These are phyloP conservation scores for Voacanga thouarsii DNA, from an alignment of 257 asterid species.

Conservation along the genomic window DNA sequence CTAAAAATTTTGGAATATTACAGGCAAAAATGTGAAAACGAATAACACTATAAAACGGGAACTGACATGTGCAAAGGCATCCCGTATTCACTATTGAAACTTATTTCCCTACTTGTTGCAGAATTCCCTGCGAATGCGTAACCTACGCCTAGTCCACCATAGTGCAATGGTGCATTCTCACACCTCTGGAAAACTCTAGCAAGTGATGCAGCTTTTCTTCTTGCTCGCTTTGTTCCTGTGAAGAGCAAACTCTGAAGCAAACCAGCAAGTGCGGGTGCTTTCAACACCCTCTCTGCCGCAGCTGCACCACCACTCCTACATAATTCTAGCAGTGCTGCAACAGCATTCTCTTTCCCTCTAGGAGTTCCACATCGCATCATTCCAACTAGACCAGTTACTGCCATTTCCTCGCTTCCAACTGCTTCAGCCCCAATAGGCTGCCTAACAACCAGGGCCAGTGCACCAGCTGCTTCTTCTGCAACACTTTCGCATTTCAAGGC, in stretches of 20 bases:
- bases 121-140: slow-evolving; percentile 57
- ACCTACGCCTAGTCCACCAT: slow-evolving; percentile 56
- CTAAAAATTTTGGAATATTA: slow-evolving; percentile 32
- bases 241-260: slow-evolving; percentile 68
- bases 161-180: slow-evolving; percentile 49
- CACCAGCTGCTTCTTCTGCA: slow-evolving; percentile 90
- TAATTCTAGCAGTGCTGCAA: slow-evolving; percentile 77
- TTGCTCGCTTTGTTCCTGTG: slow-evolving; percentile 87
- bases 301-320: slow-evolving; percentile 78
- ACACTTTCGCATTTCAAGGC: slow-evolving; percentile 67
- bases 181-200: slow-evolving; percentile 83
- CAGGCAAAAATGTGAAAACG: slow-evolving; percentile 30
- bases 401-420: slow-evolving; percentile 61
- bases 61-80: slow-evolving; percentile 69
- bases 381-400: slow-evolving; percentile 56
- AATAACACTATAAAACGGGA: slow-evolving; percentile 58
- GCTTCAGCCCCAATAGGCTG: slow-evolving; percentile 77
- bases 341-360: slow-evolving; percentile 83
- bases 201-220: slow-evolving; percentile 90
- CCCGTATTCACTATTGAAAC: slow-evolving; percentile 56
- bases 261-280: slow-evolving; percentile 72
- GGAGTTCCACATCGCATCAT: slow-evolving; percentile 88
- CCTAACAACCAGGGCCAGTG: slow-evolving; percentile 72
- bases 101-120: slow-evolving; percentile 44
- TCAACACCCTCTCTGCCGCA: slow-evolving; percentile 64